These are phyloP conservation scores for Tanacetum coccineum DNA, from an alignment of 129 eudicot genomes.

Conservation along the genomic window DNA sequence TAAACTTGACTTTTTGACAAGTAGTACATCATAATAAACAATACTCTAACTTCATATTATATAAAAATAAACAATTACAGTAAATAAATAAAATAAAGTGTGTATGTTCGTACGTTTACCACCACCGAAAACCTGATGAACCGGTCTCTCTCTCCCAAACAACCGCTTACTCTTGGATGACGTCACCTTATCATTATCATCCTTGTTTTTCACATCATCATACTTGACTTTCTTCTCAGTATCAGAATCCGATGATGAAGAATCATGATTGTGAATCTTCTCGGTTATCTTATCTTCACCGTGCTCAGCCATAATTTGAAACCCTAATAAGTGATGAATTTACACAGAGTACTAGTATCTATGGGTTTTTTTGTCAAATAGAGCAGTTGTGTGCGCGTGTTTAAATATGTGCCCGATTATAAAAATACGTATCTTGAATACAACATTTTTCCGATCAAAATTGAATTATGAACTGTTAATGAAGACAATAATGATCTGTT, in stretches of 20 bases:
- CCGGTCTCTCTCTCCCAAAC: slow-evolving; percentile 67
- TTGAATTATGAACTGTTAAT: too few species aligned
- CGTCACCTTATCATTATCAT: not conserved
- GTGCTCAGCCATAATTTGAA: too few species aligned
- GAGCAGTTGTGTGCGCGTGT: too few species aligned
- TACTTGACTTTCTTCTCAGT: slow-evolving; percentile 35
- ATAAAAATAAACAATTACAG: not conserved
- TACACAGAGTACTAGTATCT: too few species aligned
- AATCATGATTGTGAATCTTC: slow-evolving; percentile 42
- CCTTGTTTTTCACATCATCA: slow-evolving; percentile 29
- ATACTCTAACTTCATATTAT: too few species aligned
- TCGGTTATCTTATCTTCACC: too few species aligned
- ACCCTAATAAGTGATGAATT: too few species aligned
- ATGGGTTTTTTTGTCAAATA: too few species aligned
- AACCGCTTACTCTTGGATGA: slow-evolving; percentile 41
- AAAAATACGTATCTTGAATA: too few species aligned
- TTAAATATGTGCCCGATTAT: too few species aligned
- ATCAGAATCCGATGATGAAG: slow-evolving; percentile 37
- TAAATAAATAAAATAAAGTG: not conserved
- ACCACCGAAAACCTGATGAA: slow-evolving; percentile 75
- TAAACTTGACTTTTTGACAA: not conserved
- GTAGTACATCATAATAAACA: not conserved
- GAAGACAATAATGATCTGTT: too few species aligned
- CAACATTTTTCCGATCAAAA: too few species aligned
- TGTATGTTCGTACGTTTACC: slow-evolving; percentile 53